These are phyloP conservation scores for Polygonum aviculare DNA, from an alignment of 148 eudicot species.

Conservation along the genomic window DNA sequence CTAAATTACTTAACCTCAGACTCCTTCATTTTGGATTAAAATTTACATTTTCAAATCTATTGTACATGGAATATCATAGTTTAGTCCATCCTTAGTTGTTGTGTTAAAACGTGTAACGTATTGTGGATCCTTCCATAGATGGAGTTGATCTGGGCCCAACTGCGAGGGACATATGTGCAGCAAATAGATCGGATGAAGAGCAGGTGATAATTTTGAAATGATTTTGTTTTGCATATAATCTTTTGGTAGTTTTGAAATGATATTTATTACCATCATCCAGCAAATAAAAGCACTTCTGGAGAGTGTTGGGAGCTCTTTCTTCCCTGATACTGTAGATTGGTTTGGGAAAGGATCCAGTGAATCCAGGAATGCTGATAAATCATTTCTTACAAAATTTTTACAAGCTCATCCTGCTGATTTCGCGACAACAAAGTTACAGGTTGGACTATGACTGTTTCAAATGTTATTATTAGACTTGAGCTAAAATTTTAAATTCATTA, in stretches of 20 bases:
- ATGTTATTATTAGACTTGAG: neutral
- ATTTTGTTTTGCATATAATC: no score
- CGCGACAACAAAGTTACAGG: conserved; percentile 77
- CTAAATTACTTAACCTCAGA: neutral
- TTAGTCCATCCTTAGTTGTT: neutral
- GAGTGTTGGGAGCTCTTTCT: conserved; percentile 65
- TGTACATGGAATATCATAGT: no score
- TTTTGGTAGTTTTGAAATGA: no score
- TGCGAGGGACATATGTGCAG: conserved; percentile 72
- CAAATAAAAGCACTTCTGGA: conserved; percentile 88
- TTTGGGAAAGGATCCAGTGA: conserved; percentile 47
- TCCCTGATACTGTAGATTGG: conserved; percentile 75
- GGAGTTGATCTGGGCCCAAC: conserved; percentile 56
- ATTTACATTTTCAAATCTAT: no score
- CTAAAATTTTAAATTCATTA: no score
- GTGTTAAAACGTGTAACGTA: neutral
- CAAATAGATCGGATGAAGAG: conserved; percentile 80
- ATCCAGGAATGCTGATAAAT: conserved; percentile 50
- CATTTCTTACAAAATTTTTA: conserved; percentile 64
- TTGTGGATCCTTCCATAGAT: conserved; percentile 26
- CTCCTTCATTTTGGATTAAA: neutral
- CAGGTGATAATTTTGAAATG: conserved; percentile 34
- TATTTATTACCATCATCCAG: conserved; percentile 30
- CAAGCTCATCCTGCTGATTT: conserved; percentile 78
- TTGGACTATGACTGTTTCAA: conserved; percentile 3